A percentile compares a stretch with the other conserved stretches of the same genome.
These are phyloP conservation scores for Anastatica hierochuntica DNA, from an alignment of 345 rosid species.

Conservation along the genomic window DNA sequence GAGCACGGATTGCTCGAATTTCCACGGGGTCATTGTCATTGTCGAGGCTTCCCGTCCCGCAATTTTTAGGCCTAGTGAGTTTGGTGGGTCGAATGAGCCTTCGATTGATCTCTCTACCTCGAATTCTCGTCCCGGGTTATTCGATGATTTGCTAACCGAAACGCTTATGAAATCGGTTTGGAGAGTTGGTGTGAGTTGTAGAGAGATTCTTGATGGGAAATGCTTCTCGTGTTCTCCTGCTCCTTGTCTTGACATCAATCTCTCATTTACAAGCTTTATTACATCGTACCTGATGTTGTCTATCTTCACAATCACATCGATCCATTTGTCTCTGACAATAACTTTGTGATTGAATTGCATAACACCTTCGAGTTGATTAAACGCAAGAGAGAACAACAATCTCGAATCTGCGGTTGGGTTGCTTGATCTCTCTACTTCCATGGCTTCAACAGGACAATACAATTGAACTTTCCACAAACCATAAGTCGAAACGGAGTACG, in stretches of 20 bases:
- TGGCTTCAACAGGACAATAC: constrained; percentile 77
- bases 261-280: constrained; percentile 39
- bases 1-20: constrained; percentile 60
- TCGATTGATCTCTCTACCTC: constrained; percentile 43
- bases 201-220: constrained; percentile 69
- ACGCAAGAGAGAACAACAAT: constrained; percentile 58
- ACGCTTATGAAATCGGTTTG: constrained; percentile 66
- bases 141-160: constrained; percentile 70
- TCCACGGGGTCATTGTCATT: constrained; percentile 75
- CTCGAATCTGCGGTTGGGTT: constrained; percentile 40
- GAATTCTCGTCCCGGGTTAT: constrained; percentile 47
- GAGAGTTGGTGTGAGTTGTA: constrained; percentile 56
- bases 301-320: constrained; percentile 44
- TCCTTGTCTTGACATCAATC: constrained; percentile 54
- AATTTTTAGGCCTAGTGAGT: constrained; percentile 43
- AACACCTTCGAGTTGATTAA: constrained; percentile 85
- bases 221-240: constrained; percentile 65
- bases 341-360: constrained; percentile 62
- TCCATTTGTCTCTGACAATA: constrained; percentile 43
- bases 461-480: constrained; percentile 81
- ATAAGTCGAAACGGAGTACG: constrained; percentile 47
- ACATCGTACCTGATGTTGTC: constrained; percentile 80
- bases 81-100: constrained; percentile 62
- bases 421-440: constrained; percentile 53
- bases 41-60: constrained; percentile 53